Conservation (phyloP, 2,329 filamentous ascomycete species). For the Cucurbitaria berberidis region DNA sequence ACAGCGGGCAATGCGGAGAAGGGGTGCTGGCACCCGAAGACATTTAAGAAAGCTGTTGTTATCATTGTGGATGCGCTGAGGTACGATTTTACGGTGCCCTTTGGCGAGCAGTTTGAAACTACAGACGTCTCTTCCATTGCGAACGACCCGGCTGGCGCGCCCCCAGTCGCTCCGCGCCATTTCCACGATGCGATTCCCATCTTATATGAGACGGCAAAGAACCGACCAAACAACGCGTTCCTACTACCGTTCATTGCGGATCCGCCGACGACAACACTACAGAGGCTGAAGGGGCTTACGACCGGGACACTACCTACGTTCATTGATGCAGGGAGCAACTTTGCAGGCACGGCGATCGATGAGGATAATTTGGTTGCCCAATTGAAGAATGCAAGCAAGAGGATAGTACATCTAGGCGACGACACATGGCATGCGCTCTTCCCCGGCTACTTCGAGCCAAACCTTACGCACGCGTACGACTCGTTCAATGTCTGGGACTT, state of each 20-base stretch:
- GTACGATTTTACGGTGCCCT: constrained; percentile 95
- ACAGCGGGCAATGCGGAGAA: constrained; percentile 54
- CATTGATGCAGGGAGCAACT: constrained; percentile 91
- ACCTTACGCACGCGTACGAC: constrained; percentile 87
- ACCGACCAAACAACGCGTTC: constrained; percentile 81
- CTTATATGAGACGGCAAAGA: constrained; percentile 79
- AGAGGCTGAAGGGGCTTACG: constrained; percentile 90
- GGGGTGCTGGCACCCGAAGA: constrained; percentile 96
- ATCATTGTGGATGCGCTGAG: constrained; percentile 91
- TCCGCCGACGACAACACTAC: constrained; percentile 90
- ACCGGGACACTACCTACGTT: constrained; percentile 96
- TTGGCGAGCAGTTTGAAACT: constrained; percentile 60
- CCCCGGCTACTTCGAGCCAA: constrained; percentile 87
- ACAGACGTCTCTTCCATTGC: constrained; percentile 28
- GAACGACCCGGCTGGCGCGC: constrained; percentile 14
- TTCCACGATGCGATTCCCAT: constrained; percentile 91
- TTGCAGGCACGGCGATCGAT: constrained; percentile 92
- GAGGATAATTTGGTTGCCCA: constrained; percentile 82
- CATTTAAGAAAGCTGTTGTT: constrained; percentile 88
- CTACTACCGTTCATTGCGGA: constrained; percentile 95
- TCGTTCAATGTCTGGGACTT: constrained; percentile 99
- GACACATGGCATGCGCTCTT: constrained; percentile 97
- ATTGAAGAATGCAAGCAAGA: constrained; percentile 69
- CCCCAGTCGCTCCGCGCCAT: constrained; percentile 55
- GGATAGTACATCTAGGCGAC: constrained; percentile 92